Evolutionary conservation across 352 stramenopile genomes (phyloP).

Genomic region (Pythium utonaiense): DNA sequence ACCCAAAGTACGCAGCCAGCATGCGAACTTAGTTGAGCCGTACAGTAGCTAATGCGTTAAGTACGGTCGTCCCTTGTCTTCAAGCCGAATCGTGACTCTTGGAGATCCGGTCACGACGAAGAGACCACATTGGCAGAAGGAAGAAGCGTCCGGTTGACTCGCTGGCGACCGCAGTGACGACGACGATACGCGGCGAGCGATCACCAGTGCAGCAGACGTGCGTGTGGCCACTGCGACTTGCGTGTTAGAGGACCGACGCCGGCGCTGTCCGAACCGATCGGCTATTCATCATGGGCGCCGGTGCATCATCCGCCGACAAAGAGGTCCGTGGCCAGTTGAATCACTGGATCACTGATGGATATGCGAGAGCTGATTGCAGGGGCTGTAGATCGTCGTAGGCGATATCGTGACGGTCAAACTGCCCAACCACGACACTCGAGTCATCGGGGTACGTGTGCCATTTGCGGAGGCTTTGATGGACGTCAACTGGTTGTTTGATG

Average conservation of each 20-base stretch:
- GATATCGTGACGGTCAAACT: conserved; percentile 58
- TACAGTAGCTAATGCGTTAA: background rate
- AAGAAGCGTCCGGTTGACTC: background rate
- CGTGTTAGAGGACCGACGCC: no score
- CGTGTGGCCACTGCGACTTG: no score
- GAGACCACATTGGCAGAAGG: background rate
- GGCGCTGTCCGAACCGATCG: no score
- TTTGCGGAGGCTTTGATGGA: no score
- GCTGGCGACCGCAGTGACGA: background rate
- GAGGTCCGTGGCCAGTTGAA: conserved; percentile 2
- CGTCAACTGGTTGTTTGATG: no score
- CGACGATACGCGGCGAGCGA: background rate
- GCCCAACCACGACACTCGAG: conserved; percentile 40
- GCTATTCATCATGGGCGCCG: conserved; percentile 15
- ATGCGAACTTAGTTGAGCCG: background rate
- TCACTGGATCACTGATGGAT: background rate
- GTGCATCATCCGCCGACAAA: conserved; percentile 21
- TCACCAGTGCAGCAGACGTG: background rate
- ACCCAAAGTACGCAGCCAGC: background rate
- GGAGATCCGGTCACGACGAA: background rate
- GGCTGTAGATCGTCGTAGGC: conserved; percentile 44
- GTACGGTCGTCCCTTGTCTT: background rate
- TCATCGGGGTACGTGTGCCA: conserved; percentile 53
- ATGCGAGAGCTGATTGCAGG: background rate
- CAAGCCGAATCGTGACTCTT: background rate